Conservation (phyloP, 345 rosid species). For the Hypericum perforatum region DNA sequence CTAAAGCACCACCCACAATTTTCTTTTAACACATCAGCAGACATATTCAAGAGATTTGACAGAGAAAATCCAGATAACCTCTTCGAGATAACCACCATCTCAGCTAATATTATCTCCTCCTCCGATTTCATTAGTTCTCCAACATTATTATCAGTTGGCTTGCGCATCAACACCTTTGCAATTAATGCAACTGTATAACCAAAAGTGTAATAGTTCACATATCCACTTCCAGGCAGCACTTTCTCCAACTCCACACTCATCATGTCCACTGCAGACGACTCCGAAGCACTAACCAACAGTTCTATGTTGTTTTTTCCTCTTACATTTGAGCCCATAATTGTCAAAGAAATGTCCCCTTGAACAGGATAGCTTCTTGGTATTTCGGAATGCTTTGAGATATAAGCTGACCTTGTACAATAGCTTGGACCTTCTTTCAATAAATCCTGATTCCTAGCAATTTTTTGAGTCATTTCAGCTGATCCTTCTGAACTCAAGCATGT, state of each 20-base stretch:
- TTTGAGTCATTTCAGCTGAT: conserved; percentile 47
- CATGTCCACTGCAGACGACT: conserved; percentile 20
- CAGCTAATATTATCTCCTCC: conserved; percentile 58
- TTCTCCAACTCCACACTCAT: conserved; percentile 21
- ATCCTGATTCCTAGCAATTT: conserved; percentile 31
- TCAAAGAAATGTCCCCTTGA: conserved; percentile 19
- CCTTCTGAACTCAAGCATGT: conserved; percentile 43
- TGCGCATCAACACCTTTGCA: conserved; percentile 52
- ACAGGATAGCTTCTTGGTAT: conserved; percentile 14
- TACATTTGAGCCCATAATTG: conserved; percentile 28
- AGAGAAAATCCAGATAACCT: conserved; percentile 46
- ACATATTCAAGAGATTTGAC: conserved; percentile 38
- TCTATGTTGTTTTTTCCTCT: conserved; percentile 22
- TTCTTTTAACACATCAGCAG: conserved; percentile 45
- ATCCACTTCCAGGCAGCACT: conserved; percentile 31
- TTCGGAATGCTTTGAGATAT: conserved; percentile 22
- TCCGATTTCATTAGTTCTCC: conserved; percentile 32
- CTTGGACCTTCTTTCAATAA: conserved; percentile 26
- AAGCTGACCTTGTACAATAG: conserved; percentile 13
- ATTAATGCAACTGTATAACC: conserved; percentile 57
- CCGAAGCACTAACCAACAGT: conserved; percentile 18
- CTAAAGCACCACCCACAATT: conserved; percentile 95
- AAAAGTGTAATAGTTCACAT: conserved; percentile 62
- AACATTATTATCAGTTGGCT: conserved; percentile 34
- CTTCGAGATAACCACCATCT: conserved; percentile 71